Percentiles rank a stretch among this genome's conserved stretches.
phyloP scores from a whole-genome alignment of 176 grass and related monocot species.

The Raddia guianensis region DNA sequence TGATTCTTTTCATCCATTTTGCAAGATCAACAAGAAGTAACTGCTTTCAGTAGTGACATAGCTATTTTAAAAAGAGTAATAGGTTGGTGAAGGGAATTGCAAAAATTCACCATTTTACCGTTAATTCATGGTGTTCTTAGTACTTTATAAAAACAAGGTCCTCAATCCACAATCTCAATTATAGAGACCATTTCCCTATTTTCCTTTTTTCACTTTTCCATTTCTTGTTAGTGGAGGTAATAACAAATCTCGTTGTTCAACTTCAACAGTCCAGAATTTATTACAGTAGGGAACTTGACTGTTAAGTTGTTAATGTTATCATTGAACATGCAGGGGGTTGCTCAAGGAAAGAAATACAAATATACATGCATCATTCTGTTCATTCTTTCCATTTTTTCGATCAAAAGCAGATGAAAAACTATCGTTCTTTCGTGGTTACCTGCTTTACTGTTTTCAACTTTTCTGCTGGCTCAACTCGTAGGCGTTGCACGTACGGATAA shows the following conservation, averaged over 20 bases:
- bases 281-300: not conserved
- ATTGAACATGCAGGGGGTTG: not conserved
- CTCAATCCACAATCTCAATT: not conserved
- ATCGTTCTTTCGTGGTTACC: slow-evolving; percentile 23
- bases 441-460: slow-evolving; percentile 41
- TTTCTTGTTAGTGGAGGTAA: not conserved
- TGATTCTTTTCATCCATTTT: slow-evolving; percentile 22
- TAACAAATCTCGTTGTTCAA: slow-evolving; percentile 18
- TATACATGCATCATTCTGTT: slow-evolving; percentile 46
- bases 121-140: not conserved
- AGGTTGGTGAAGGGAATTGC: not conserved
- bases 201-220: not conserved
- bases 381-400: slow-evolving; percentile 24
- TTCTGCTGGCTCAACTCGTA: slow-evolving; percentile 25
- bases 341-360: slow-evolving; percentile 21
- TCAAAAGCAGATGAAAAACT: slow-evolving; percentile 53
- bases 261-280: slow-evolving; percentile 7
- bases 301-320: slow-evolving; percentile 19
- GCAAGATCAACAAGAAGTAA: not conserved
- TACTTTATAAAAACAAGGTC: not conserved
- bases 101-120: not conserved
- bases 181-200: not conserved
- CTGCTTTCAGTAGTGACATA: slow-evolving; percentile 10
- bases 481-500: slow-evolving; percentile 49
- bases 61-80: not conserved